A percentile compares a stretch with the other conserved stretches of the same genome.
Evolutionary conservation across 306 rosid genomes (phyloP).

Genomic region (Trifolium dubium): DNA sequence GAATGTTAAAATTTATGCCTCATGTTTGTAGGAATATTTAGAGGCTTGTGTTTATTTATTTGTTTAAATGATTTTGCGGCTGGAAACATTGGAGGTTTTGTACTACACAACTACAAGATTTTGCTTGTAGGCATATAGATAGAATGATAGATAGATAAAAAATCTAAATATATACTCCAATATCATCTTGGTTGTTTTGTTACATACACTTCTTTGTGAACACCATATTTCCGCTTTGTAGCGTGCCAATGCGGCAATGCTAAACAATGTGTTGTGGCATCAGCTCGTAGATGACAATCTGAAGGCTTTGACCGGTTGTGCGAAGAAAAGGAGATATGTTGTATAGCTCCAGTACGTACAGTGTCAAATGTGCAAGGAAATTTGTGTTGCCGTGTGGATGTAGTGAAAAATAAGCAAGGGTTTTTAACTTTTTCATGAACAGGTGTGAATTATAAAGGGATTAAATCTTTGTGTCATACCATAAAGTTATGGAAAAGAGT

Average conservation of each 20-base stretch:
- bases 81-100: slow-evolving; percentile 20
- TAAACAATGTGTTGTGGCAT: background rate
- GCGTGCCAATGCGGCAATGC: background rate
- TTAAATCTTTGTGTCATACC: too few relatives aligned
- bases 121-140: background rate
- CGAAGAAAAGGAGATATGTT: background rate
- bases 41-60: background rate
- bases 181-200: background rate
- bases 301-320: background rate
- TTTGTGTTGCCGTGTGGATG: too few relatives aligned
- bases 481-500: too few relatives aligned
- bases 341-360: too few relatives aligned
- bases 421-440: too few relatives aligned
- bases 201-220: background rate
- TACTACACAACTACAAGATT: background rate
- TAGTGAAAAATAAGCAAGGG: too few relatives aligned
- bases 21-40: slow-evolving; percentile 23
- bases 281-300: background rate
- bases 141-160: background rate
- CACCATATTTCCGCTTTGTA: background rate
- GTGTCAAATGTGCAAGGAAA: too few relatives aligned
- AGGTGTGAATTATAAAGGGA: too few relatives aligned
- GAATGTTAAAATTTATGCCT: slow-evolving; percentile 27
- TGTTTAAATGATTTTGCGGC: slow-evolving; percentile 26
- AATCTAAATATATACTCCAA: background rate